Evolutionary conservation across 2,329 filamentous ascomycete species (phyloP).

Genomic region (Pyricularia grisea): DNA sequence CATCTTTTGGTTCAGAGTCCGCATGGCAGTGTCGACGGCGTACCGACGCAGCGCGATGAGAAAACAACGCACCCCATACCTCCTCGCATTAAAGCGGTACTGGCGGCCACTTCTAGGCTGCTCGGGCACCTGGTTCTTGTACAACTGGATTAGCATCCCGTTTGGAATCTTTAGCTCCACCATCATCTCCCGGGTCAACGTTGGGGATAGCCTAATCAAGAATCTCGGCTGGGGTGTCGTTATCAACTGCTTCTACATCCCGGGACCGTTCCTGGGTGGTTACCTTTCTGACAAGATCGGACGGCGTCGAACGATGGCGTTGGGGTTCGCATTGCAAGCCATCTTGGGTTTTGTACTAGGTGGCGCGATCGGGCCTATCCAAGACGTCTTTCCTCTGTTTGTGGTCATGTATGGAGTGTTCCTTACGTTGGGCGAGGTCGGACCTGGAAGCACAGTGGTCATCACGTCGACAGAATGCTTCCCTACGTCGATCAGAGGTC

Average conservation of each 20-base stretch:
- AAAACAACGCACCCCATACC: slow-evolving; percentile 34
- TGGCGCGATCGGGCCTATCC: slow-evolving; percentile 32
- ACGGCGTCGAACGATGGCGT: slow-evolving; percentile 37
- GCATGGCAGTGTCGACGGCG: slow-evolving; percentile 39
- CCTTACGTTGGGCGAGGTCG: slow-evolving; percentile 36
- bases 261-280: slow-evolving; percentile 36
- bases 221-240: slow-evolving; percentile 34
- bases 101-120: slow-evolving; percentile 39
- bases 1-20: slow-evolving; percentile 42
- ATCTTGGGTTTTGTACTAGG: slow-evolving; percentile 40
- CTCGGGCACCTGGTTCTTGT: slow-evolving; percentile 38
- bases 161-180: slow-evolving; percentile 46
- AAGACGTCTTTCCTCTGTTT: slow-evolving; percentile 37
- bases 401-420: slow-evolving; percentile 42
- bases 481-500: slow-evolving; percentile 37
- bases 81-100: slow-evolving; percentile 35
- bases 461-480: slow-evolving; percentile 33
- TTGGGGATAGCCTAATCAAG: slow-evolving; percentile 28
- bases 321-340: slow-evolving; percentile 35
- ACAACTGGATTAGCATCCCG: slow-evolving; percentile 45
- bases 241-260: slow-evolving; percentile 41
- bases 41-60: slow-evolving; percentile 28
- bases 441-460: slow-evolving; percentile 31
- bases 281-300: slow-evolving; percentile 38
- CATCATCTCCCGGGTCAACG: slow-evolving; percentile 33